phyloP scores from a whole-genome alignment of 2,329 filamentous ascomycete species.

The Cadophora malorum region DNA sequence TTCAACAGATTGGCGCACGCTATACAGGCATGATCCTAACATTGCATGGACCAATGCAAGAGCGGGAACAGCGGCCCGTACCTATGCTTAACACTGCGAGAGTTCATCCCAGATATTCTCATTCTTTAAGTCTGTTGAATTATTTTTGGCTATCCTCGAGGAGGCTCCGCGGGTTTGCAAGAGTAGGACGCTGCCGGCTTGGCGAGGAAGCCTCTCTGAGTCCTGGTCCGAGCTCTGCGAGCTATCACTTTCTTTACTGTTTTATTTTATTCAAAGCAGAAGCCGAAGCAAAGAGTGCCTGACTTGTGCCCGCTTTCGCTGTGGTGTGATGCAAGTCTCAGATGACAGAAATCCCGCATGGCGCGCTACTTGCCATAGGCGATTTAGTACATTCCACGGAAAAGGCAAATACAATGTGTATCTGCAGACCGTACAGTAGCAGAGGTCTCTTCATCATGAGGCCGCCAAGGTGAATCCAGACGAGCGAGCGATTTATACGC shows the following conservation, averaged over 20 bases:
- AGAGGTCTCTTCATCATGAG: background rate
- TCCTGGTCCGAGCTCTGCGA: conserved; percentile 18
- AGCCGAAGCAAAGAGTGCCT: background rate
- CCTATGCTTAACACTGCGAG: conserved; percentile 24
- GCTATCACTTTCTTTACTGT: conserved; percentile 3
- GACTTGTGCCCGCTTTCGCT: background rate
- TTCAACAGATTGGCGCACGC: conserved; percentile 2
- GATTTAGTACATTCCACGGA: background rate
- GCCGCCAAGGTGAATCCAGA: background rate
- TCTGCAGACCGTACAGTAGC: background rate
- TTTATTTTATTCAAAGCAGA: background rate
- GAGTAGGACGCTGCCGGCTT: conserved; percentile 9
- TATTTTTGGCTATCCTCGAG: conserved; percentile 11
- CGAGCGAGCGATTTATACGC: background rate
- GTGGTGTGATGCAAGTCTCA: background rate
- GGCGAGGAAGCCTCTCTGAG: background rate
- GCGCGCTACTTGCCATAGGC: background rate
- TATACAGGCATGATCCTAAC: conserved; percentile 23
- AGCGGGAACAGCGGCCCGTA: conserved; percentile 35
- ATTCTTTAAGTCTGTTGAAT: conserved; percentile 1
- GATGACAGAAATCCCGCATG: no score
- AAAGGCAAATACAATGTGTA: background rate
- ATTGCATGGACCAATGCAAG: conserved; percentile 31
- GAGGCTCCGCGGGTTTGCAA: conserved; percentile 32
- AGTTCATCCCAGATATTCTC: conserved; percentile 12